Percentiles rank a stretch among this genome's conserved stretches.
Evolutionary conservation across 306 rosid species (phyloP).

Genomic region (Quercus robur): DNA sequence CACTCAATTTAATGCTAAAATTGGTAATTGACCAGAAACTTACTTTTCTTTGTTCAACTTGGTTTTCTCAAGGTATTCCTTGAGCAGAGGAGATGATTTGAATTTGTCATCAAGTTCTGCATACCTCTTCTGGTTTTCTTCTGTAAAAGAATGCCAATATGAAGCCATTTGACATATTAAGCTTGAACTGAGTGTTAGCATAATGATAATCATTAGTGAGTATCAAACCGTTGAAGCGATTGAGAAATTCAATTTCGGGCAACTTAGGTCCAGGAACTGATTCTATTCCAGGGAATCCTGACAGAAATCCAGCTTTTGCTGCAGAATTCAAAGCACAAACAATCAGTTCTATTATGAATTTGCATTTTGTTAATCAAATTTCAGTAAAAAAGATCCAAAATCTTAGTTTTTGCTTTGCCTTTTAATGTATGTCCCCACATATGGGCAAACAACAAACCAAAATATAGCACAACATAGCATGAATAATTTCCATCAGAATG

Average conservation of each 20-base stretch:
- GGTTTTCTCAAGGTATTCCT: constrained; percentile 71
- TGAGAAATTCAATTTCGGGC: constrained; percentile 80
- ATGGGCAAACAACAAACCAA: not conserved
- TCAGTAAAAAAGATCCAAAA: not conserved
- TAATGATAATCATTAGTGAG: not conserved
- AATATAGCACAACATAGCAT: not conserved
- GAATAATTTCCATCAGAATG: not conserved
- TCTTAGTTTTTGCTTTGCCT: not conserved
- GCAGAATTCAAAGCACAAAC: constrained; percentile 20
- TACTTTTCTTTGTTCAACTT: constrained; percentile 87
- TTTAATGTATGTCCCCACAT: not conserved
- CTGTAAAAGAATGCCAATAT: constrained; percentile 39
- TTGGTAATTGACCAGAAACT: not conserved
- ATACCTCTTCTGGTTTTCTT: constrained; percentile 86
- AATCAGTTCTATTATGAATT: not conserved
- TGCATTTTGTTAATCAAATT: not conserved
- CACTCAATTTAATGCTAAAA: not conserved
- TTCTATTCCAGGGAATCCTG: constrained; percentile 82
- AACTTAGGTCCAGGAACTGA: constrained; percentile 87
- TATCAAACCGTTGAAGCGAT: constrained; percentile 56
- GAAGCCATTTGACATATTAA: constrained; percentile 18
- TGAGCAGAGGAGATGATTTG: constrained; percentile 61
- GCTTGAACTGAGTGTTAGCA: constrained; percentile 6
- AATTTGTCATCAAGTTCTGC: constrained; percentile 79
- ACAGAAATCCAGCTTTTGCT: constrained; percentile 86